Conservation (phyloP, 495 filamentous ascomycete genomes). For the Evansstolkia leycettana region DNA sequence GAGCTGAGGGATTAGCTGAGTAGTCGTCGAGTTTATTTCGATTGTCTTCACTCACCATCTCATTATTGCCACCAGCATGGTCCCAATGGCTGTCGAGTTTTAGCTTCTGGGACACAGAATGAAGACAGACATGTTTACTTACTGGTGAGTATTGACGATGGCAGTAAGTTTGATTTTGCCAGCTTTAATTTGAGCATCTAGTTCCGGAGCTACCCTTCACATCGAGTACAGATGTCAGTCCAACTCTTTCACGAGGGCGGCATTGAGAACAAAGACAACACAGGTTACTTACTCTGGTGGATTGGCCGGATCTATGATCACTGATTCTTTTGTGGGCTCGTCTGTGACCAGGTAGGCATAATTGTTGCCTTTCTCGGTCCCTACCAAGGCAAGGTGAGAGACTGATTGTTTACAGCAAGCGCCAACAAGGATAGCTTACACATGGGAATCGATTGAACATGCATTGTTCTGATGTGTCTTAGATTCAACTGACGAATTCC, state of each 20-base stretch:
- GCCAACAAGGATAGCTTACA: slow-evolving; percentile 45
- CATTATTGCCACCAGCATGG: slow-evolving; percentile 82
- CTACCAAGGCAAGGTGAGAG: slow-evolving; percentile 30
- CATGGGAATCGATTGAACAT: slow-evolving; percentile 97
- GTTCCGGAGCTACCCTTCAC: slow-evolving; percentile 63
- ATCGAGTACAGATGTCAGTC: neutral
- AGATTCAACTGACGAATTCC: slow-evolving; percentile 1
- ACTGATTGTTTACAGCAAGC: too few species aligned
- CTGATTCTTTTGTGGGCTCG: slow-evolving; percentile 82
- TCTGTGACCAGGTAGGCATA: slow-evolving; percentile 95
- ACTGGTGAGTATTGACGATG: slow-evolving; percentile 98
- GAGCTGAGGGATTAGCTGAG: slow-evolving; percentile 37
- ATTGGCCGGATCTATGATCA: slow-evolving; percentile 90
- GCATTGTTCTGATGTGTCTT: slow-evolving; percentile 48
- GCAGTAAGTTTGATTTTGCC: slow-evolving; percentile 71
- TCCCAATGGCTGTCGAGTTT: slow-evolving; percentile 64
- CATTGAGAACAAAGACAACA: too few species aligned
- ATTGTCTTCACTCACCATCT: slow-evolving; percentile 45
- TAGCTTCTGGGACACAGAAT: slow-evolving; percentile 2
- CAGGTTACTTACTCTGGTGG: slow-evolving; percentile 63
- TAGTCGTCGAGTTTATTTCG: neutral
- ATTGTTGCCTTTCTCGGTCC: slow-evolving; percentile 84
- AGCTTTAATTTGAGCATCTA: slow-evolving; percentile 57
- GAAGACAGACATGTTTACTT: slow-evolving; percentile 24
- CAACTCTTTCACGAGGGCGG: neutral